Conservation (phyloP, 345 rosid genomes). For the Syzygium jambos region DNA sequence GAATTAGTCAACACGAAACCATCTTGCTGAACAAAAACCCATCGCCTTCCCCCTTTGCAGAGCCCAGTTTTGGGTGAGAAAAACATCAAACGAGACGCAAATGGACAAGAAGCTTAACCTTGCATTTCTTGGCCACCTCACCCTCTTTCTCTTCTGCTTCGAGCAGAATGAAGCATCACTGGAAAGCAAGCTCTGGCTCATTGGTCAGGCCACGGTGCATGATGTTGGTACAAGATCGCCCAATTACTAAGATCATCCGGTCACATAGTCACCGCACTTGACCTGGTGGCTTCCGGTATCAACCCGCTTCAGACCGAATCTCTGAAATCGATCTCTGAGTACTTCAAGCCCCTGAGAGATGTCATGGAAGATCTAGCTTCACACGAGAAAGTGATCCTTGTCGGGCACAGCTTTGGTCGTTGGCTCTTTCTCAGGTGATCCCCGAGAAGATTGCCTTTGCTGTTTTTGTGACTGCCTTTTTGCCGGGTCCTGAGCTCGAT, state of each 20-base stretch:
- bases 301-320: slow-evolving; percentile 3
- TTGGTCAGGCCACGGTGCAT: slow-evolving; percentile 24
- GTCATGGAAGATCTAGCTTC: slow-evolving; percentile 4
- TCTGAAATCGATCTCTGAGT: slow-evolving; percentile 14
- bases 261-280: slow-evolving; percentile 19
- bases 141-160: not conserved
- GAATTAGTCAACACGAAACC: not conserved
- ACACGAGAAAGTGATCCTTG: slow-evolving; percentile 17
- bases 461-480: slow-evolving; percentile 16
- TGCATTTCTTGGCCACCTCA: not conserved
- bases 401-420: slow-evolving; percentile 29
- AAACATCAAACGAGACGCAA: not conserved
- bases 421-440: slow-evolving; percentile 17
- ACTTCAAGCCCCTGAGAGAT: not conserved
- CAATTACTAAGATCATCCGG: slow-evolving; percentile 14
- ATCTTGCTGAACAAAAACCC: not conserved
- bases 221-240: slow-evolving; percentile 28
- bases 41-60: not conserved
- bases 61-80: not conserved
- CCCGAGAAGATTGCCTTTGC: slow-evolving; percentile 2
- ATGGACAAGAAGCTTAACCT: not conserved
- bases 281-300: slow-evolving; percentile 22
- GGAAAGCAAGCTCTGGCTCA: slow-evolving; percentile 12
- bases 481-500: slow-evolving; percentile 28
- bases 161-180: not conserved